These are phyloP conservation scores for Anthostomella pinea DNA, from an alignment of 2,329 filamentous ascomycete species.

Conservation along the genomic window DNA sequence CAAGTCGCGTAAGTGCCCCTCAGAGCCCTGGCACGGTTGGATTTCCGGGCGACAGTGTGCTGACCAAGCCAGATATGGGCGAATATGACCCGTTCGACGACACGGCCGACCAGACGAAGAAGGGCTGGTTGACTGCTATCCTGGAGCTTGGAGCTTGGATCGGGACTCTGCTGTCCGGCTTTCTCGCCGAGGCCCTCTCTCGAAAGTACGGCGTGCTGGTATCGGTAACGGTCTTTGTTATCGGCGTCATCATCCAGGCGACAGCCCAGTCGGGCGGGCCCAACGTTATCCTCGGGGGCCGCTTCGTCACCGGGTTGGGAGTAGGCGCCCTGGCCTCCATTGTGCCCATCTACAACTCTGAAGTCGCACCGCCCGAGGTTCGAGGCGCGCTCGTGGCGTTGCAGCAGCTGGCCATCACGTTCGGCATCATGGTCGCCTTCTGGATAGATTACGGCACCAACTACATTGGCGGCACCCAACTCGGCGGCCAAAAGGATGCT, in stretches of 20 bases:
- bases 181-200: conserved; percentile 66
- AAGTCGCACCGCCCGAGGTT: conserved; percentile 43
- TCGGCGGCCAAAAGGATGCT: conserved; percentile 56
- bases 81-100: conserved; percentile 46
- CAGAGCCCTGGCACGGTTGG: no score
- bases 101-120: conserved; percentile 48
- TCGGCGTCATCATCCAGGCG: conserved; percentile 68
- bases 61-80: conserved; percentile 50
- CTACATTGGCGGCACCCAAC: conserved; percentile 54
- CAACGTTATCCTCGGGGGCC: conserved; percentile 63
- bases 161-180: conserved; percentile 67
- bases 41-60: no score
- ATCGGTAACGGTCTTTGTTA: conserved; percentile 62
- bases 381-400: conserved; percentile 43
- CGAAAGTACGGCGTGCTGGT: conserved; percentile 69
- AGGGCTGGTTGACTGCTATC: conserved; percentile 63
- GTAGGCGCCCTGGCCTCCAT: conserved; percentile 69
- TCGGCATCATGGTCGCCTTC: conserved; percentile 63
- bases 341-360: conserved; percentile 53
- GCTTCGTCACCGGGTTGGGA: conserved; percentile 71
- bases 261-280: conserved; percentile 56
- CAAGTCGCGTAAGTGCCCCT: conserved; percentile 41
- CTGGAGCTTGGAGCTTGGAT: conserved; percentile 76
- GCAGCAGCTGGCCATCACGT: conserved; percentile 52
- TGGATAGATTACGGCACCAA: conserved; percentile 66